Evolutionary conservation across 75 land plant species (phyloP), one percentile per base, ranked within the genome.

Genomic region (Selaginella moellendorffii): DNA sequence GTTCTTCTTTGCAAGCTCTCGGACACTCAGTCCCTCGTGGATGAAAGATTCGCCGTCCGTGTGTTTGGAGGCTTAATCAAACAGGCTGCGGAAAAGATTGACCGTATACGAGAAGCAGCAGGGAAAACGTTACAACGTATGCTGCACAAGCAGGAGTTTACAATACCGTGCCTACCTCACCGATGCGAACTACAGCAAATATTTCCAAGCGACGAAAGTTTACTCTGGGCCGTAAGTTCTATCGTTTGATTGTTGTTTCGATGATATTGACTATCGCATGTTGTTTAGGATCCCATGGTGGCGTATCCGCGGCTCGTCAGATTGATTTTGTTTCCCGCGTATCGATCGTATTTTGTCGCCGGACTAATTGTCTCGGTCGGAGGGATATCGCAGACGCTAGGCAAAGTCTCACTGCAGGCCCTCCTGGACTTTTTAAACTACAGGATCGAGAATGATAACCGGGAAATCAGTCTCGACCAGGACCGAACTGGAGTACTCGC

Each of bases 61-160:
- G 63, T 93, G 29, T 67, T 89, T 66, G 87, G 87, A 54, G 76
- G 80, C 31, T 65, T 93, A 54, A 74, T 68, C 23, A 93, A 93
- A 71, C 99, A 86, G 75, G 96, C 82, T 65, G 80, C 89, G 25
- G 99, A 95, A 68, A 90, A 95, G 72, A 82, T 90, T 63, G 97
- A 95, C 67, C 93, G 88, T 64, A 68, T 90, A 64, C 71, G 99
- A 65, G 96, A 89, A 62, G 61, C 73, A n/a, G 90, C 97, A 70
- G 96, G 88, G 20, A 79, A 64, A 30, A 70, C 82, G 53, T 76
- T 95, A 31, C 80, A 76, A 56, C 79, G 79, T 54, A 72, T 95
- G 27, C 64, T 95, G 51, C 70, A 82, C 70, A 77, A 76, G 59
- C 58, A 77, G 23, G 53, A 30, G 29, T 46, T 63, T 27, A 54